A percentile compares a stretch with the other conserved stretches of the same genome.
These are phyloP conservation scores for Coemansia biformis DNA, from an alignment of 192 early-diverging fungal species.

Conservation along the genomic window DNA sequence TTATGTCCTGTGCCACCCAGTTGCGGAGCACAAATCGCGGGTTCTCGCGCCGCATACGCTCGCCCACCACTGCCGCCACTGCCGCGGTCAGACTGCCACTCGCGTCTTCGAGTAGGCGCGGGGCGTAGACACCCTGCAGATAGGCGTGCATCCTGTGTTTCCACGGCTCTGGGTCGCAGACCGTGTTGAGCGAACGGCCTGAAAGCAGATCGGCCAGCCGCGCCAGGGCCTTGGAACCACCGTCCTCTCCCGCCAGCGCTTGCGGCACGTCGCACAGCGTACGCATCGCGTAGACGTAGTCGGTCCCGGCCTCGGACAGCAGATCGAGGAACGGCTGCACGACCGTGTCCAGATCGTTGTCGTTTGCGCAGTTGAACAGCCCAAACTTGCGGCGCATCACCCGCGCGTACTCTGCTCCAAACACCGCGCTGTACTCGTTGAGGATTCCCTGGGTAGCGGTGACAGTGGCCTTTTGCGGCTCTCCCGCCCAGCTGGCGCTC, in stretches of 20 bases:
- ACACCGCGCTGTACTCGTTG: conserved; percentile 50
- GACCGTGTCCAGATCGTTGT: conserved; percentile 52
- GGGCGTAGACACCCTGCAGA: conserved; percentile 51
- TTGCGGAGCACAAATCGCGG: conserved; percentile 75
- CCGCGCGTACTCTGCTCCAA: conserved; percentile 41
- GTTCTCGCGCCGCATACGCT: conserved; percentile 65
- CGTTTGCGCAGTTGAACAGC: conserved; percentile 19
- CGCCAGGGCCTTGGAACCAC: conserved; percentile 5
- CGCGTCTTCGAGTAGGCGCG: conserved; percentile 29
- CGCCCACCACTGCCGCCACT: not conserved
- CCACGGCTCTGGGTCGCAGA: conserved; percentile 10
- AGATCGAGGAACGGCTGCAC: conserved; percentile 66
- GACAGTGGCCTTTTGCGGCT: conserved; percentile 15
- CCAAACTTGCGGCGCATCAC: conserved; percentile 67
- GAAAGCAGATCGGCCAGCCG: conserved; percentile 7
- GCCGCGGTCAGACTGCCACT: not conserved
- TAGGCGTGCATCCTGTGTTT: conserved; percentile 18
- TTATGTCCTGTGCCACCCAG: conserved; percentile 68
- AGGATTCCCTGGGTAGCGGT: conserved; percentile 43
- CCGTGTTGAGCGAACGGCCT: conserved; percentile 17
- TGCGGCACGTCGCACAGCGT: conserved; percentile 54
- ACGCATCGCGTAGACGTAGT: conserved; percentile 76
- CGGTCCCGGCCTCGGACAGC: conserved; percentile 57
- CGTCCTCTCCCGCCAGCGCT: conserved; percentile 11
- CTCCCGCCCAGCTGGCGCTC: not conserved